Percentiles rank a stretch among this genome's conserved stretches.
These are phyloP conservation scores for Pelargonium cotyledonis DNA, from an alignment of 441 rosid species.

Conservation along the genomic window DNA sequence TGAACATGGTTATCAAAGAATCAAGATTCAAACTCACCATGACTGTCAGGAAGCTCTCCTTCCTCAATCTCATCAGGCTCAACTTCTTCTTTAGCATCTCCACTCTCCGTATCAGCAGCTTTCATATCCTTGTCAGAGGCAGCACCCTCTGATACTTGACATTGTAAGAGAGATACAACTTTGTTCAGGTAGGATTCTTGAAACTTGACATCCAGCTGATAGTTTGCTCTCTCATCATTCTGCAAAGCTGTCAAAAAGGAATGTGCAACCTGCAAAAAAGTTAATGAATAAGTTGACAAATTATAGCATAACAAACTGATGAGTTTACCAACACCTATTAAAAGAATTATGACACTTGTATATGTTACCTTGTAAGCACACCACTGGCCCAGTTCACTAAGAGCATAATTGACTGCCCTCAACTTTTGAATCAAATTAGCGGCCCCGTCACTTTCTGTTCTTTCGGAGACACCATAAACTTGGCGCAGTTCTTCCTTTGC, in stretches of 20 bases:
- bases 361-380: conserved; percentile 89
- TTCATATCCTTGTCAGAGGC: conserved; percentile 50
- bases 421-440: conserved; percentile 93
- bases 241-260: conserved; percentile 88
- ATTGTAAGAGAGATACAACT: conserved; percentile 77
- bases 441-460: conserved; percentile 98
- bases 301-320: conserved; percentile 5
- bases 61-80: conserved; percentile 79
- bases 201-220: conserved; percentile 93
- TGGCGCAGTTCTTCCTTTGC: conserved; percentile 92
- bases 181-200: conserved; percentile 81
- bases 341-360: conserved; percentile 16
- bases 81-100: conserved; percentile 25
- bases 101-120: conserved; percentile 36
- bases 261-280: conserved; percentile 68
- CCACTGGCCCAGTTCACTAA: conserved; percentile 98
- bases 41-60: conserved; percentile 95
- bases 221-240: conserved; percentile 90
- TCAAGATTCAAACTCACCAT: conserved; percentile 46
- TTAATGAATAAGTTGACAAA: conserved; percentile 6
- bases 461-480: conserved; percentile 96
- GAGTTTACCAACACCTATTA: neutral
- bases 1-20: conserved; percentile 10
- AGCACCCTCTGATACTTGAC: conserved; percentile 91
- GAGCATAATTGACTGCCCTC: conserved; percentile 91